Base-by-base conservation (phyloP, 2,329 filamentous ascomycete species). In the Zymoseptoria ardabiliae region DNA sequence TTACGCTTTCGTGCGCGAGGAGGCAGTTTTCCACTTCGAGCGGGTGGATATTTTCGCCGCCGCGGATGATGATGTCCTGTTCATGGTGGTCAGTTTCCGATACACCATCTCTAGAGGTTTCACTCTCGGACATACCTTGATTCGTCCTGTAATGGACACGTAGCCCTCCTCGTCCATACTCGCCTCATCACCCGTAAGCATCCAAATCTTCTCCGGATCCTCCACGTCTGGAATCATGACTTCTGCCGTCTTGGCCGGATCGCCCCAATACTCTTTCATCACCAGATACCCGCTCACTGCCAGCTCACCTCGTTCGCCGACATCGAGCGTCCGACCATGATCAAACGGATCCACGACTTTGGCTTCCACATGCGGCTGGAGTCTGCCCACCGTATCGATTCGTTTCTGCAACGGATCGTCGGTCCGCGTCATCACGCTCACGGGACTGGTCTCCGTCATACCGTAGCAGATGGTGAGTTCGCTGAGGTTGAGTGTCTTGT, bases 31-130 rank as follows among this genome's bases (percentile, higher is more conserved):
- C 94, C 2, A 97, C 82, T 73, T 97, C 94, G 5, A 96, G 51
- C 0, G 94, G 94, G 72, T 96, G 90, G 58, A 97, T 96, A 72
- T 99, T 99, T 73, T 97, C 94, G 22, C 94, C 94, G 25, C 90
- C 93, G 23, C 91, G 84, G 71, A 97, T 97, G 68, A 99, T 97
- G 57, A 97, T 76, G 72, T 99, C 94, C 45, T 53, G 11, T 19
- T n/a, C 9, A 53, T 45, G 4, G n/a, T n/a, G 10, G 28, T 53
- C 28, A 53, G 51, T 28, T 25, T 9, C n/a, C 9, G 22, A 23
- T 19, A 53, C 8, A 25, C 11, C 13, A n/a, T 21, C 50, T 21
- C 22, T 53, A 10, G 7, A 23, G n/a, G 17, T 28, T 28, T n/a
- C 22, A 75, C 6, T n/a, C 4, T n/a, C 9, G 4, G 11, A 25